A percentile compares a stretch with the other conserved stretches of the same genome.
These are phyloP conservation scores for Sporobolomyces roseus DNA, from an alignment of 768 basidiomycete genomes.

Conservation along the genomic window DNA sequence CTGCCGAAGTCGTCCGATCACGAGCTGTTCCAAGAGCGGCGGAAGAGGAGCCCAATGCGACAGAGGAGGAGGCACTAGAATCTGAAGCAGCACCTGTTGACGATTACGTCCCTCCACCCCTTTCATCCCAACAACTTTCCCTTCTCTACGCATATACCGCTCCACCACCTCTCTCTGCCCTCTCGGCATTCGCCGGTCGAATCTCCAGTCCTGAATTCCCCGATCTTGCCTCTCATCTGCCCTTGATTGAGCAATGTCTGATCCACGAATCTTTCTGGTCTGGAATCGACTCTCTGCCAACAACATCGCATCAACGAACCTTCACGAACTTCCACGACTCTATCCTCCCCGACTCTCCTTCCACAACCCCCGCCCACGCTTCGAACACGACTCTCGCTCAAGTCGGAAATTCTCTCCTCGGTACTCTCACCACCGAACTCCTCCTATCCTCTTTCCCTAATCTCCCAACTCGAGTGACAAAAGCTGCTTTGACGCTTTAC, in stretches of 20 bases:
- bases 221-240: slow-evolving; percentile 23
- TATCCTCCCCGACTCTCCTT: slow-evolving; percentile 44
- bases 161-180: slow-evolving; percentile 36
- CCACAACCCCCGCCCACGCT: slow-evolving; percentile 54
- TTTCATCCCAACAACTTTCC: slow-evolving; percentile 26
- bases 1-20: slow-evolving; percentile 18
- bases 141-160: slow-evolving; percentile 39
- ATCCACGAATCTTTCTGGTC: slow-evolving; percentile 36
- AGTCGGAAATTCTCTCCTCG: slow-evolving; percentile 83
- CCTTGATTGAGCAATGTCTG: slow-evolving; percentile 36
- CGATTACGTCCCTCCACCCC: slow-evolving; percentile 21
- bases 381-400: slow-evolving; percentile 72
- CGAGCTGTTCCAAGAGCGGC: neutral
- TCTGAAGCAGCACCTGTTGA: neutral
- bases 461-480: slow-evolving; percentile 82
- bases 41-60: neutral
- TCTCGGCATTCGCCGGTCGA: slow-evolving; percentile 36
- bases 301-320: slow-evolving; percentile 54
- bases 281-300: slow-evolving; percentile 9
- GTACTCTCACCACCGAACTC: slow-evolving; percentile 82
- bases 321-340: slow-evolving; percentile 51
- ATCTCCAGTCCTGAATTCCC: slow-evolving; percentile 18
- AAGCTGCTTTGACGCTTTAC: slow-evolving; percentile 85
- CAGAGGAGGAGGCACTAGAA: neutral
- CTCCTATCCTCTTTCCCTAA: slow-evolving; percentile 77